Base-by-base conservation (phyloP, 2,329 filamentous ascomycete species). In the Helminthosporium solani region DNA sequence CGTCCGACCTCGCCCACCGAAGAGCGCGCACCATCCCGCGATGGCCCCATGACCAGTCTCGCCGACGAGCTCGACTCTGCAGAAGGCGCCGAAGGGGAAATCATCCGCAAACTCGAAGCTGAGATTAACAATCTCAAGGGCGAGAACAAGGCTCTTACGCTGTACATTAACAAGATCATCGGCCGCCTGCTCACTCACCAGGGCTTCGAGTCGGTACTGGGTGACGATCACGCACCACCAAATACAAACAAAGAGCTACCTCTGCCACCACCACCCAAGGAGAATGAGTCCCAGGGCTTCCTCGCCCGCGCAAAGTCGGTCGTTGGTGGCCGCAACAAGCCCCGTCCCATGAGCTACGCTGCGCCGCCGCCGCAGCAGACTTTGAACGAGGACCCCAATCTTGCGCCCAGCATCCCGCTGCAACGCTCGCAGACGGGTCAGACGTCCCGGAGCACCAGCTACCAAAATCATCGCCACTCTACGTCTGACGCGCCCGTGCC, bases 81-180 rank as follows among this genome's bases (percentile, higher is more conserved):
- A 3, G 79, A 78, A 36, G 80, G 79, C 48, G 65, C 63, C 16
- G 83, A 85, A 28, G 61, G 55, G 7, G 64, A 68, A 25, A 50
- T 59, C 44, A 57, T 82, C 55, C 85, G 85, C 60, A 83, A 83
- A 42, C 77, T 94, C 11, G 91, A 96, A 67, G 73, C 78, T 9
- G 92, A 97, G 61, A 72, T 94, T 57, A 90, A 87, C 70, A 79
- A 82, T 7, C 76, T 89, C 59, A 92, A 88, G 73, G 92, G 96
- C 68, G 86, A 96, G 75, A 97, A 99, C 78, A 97, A 97, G 76
- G 94, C 94, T 23, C 78, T 99, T 59, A 95, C 90, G 19, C 78
- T 97, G 55, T 99, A 99, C 75, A 96, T 99, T 77, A 96, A 97
- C 81, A 95, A 94, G 75, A 97, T 99, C 70, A 96, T 99, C 68